phyloP scores from a whole-genome alignment of 1,284 basidiomycete species.

The Mycosarcoma maydis region DNA sequence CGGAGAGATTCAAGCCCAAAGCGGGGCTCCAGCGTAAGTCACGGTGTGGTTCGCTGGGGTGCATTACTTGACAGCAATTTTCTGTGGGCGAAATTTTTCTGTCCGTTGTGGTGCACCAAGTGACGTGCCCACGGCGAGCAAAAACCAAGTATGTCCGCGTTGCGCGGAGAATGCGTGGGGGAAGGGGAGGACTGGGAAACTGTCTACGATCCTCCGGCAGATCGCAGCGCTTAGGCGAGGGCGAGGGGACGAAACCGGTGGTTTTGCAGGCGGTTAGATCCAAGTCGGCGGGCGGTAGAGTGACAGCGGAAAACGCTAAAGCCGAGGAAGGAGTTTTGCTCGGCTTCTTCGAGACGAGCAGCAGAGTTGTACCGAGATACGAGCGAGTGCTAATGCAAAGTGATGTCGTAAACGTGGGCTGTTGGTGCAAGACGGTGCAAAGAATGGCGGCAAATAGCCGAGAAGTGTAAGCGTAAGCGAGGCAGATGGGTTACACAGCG shows the following conservation, averaged over 20 bases:
- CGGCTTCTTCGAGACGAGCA: background rate
- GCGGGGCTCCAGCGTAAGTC: slow-evolving; percentile 7
- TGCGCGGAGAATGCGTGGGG: too few species aligned
- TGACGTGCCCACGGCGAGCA: slow-evolving; percentile 1
- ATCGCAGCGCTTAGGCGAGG: background rate
- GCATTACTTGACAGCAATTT: slow-evolving; percentile 11
- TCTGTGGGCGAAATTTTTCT: slow-evolving; percentile 7
- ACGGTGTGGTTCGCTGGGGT: background rate
- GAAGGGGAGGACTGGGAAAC: too few species aligned
- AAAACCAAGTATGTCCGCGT: background rate
- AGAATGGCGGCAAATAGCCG: background rate
- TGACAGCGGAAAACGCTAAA: background rate
- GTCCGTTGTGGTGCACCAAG: background rate
- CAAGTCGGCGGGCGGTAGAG: background rate
- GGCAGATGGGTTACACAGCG: background rate
- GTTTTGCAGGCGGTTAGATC: too few species aligned
- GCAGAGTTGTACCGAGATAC: slow-evolving; percentile 9
- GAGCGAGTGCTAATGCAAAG: background rate
- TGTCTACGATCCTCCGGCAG: slow-evolving; percentile 2
- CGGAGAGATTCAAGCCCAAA: background rate
- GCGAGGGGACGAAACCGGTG: too few species aligned
- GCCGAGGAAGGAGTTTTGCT: background rate
- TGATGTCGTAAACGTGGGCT: slow-evolving; percentile 3
- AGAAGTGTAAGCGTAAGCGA: background rate
- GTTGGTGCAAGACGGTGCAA: too few species aligned